These are phyloP conservation scores for Vanderwaltozyma polyspora DNA, from an alignment of 805 yeast genomes.

Conservation along the genomic window DNA sequence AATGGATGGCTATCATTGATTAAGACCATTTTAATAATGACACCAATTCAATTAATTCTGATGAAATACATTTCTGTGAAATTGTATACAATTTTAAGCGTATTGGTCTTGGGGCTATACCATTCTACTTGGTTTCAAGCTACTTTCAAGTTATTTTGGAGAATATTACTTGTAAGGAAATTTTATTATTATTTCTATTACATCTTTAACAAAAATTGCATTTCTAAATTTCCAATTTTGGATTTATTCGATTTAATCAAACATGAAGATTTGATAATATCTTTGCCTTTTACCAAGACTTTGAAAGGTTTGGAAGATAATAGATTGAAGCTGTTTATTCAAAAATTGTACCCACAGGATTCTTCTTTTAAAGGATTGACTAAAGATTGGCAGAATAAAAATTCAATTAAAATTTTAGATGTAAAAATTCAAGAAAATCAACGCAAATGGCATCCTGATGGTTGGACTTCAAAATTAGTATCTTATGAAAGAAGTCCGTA, in stretches of 20 bases:
- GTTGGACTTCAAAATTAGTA: constrained; percentile 16
- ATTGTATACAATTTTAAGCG: constrained; percentile 7
- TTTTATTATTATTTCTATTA: constrained; percentile 4
- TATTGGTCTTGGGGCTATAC: constrained; percentile 6
- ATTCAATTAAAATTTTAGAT: constrained; percentile 11
- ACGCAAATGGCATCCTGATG: constrained; percentile 20
- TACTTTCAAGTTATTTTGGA: constrained; percentile 20
- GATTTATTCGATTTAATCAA: neutral
- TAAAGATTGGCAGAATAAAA: neutral
- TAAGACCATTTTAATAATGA: constrained; percentile 4
- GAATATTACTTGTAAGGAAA: constrained; percentile 13
- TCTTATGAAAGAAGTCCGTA: constrained; percentile 17
- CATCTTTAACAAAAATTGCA: neutral
- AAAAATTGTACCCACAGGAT: constrained; percentile 8
- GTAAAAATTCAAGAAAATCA: constrained; percentile 21
- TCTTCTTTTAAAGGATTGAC: constrained; percentile 1
- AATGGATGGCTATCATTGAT: neutral
- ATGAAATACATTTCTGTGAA: constrained; percentile 7
- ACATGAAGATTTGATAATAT: neutral
- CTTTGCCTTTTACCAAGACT: constrained; percentile 9
- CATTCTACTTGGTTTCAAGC: constrained; percentile 23
- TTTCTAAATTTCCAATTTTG: neutral
- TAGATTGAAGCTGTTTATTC: constrained; percentile 8
- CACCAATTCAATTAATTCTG: constrained; percentile 15
- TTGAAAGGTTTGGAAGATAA: constrained; percentile 5